Conservation (phyloP, 257 asterid species). For the Lavandula angustifolia region DNA sequence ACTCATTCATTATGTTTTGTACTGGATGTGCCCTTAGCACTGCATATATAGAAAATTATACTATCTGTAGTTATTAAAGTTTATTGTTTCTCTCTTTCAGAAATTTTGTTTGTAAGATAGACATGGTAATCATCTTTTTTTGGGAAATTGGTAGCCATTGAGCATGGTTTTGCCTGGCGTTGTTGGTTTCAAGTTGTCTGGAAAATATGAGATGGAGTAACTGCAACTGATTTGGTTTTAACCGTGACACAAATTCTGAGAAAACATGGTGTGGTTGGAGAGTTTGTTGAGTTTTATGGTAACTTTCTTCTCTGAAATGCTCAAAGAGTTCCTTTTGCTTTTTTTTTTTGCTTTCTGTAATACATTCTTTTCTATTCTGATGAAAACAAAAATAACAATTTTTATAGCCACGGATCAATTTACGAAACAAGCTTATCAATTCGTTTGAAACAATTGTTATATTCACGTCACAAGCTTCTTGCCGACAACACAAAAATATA, state of each 20-base stretch:
- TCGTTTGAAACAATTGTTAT: too few relatives aligned
- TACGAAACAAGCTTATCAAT: too few relatives aligned
- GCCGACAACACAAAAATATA: too few relatives aligned
- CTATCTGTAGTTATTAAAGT: background rate
- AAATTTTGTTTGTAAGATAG: background rate
- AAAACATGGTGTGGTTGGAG: slow-evolving; percentile 89
- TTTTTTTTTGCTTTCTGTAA: background rate
- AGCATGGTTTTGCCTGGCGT: slow-evolving; percentile 98
- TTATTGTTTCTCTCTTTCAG: background rate
- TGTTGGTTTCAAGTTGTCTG: slow-evolving; percentile 79
- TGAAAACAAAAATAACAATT: too few relatives aligned
- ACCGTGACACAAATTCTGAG: slow-evolving; percentile 88
- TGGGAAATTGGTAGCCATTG: slow-evolving; percentile 59
- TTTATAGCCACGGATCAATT: too few relatives aligned
- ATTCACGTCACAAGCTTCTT: too few relatives aligned
- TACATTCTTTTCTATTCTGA: background rate
- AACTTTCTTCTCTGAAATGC: slow-evolving; percentile 20
- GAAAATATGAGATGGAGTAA: slow-evolving; percentile 74
- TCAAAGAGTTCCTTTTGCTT: background rate
- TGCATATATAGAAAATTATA: background rate
- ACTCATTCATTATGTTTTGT: background rate
- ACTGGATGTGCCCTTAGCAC: background rate
- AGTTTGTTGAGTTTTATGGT: slow-evolving; percentile 88
- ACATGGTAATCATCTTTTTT: background rate
- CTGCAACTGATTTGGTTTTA: slow-evolving; percentile 92